Evolutionary conservation across 1,284 basidiomycete species (phyloP), one percentile per base, ranked within the genome.

Genomic region (Apiotrichum porosum): DNA sequence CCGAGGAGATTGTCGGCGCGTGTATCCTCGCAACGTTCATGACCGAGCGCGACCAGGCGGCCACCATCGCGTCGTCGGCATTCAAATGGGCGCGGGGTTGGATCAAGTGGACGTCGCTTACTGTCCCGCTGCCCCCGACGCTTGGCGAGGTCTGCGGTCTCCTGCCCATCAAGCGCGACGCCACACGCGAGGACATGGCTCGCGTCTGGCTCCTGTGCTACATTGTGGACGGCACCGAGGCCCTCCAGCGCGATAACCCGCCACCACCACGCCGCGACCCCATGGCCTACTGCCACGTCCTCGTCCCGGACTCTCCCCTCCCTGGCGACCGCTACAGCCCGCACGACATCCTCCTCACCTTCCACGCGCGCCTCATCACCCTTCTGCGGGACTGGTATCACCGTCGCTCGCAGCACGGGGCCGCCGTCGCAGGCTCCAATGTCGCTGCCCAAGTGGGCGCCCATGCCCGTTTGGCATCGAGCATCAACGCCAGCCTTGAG

Each of bases 1-100:
- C 70, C 13, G 70, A 72, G 48, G 70, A 72, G 57, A 72, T 72
- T 52, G 61, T 68, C 2, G 68, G 57, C 18, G 59, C 62, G 14
- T 64, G 61, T 41, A 50, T 66, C 18, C 47, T 70, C 4, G 62
- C 68, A 9, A 62, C 60, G 26, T 71, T 63, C 38, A 66, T 63
- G 51, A 54, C 51, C 1, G 61, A 66, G 28, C 51, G 60, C 23
- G 56, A 58, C 23, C 51, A 61, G 31, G 63, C 63, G 5, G 53
- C 54, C 24, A 45, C 53, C 8, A 65, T 71, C 26, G 69, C 69
- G 0, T 44, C 54, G 22, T 52, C 52, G 4, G 69, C 68, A 0
- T 69, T 70, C 57, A 56, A 58, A 31, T 71, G 68, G 67, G 67
- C 66, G 1, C 60, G 65, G 41, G 68, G 67, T 1, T 72, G 65